Base-by-base conservation (phyloP, 2,329 filamentous ascomycete species). In the Botrytis galanthina region DNA sequence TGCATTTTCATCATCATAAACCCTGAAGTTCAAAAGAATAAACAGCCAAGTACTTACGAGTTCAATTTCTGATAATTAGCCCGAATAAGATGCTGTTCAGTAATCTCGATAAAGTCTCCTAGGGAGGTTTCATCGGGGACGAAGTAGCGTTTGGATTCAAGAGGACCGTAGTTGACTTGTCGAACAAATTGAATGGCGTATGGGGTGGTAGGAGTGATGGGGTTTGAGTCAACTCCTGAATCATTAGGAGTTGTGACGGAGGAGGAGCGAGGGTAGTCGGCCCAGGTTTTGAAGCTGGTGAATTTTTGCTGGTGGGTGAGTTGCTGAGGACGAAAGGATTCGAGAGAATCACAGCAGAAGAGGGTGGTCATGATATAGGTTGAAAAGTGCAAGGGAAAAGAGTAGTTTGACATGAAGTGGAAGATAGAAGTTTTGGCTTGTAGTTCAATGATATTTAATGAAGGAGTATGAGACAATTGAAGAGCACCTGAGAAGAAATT, bases 61-160 rank as follows among this genome's bases (percentile, higher is more conserved):
- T 85, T 86, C 32, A 85, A 70, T 73, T 85, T 86, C 79, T 84
- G 73, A 63, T 83, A 85, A 73, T 85, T 85, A 26, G 81, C 81
- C 20, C 82, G 74, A 60, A 85, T 80, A 46, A 86, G 75, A 70
- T 81, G 80, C 2, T 81, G 70, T 73, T 85, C 84, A 0, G 74
- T 70, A 3, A 83, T 74, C 75, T 85, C 82, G 26, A 79, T 68
- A 69, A 83, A 84, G 0, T 57, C 67, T 14, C 63, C 70, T 14
- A 64, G 60, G 12, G 60, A 72, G 10, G 51, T 69, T 8, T 64
- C 62, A 16, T 48, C 72, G 9, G 75, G 76, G 35, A 81, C 76
- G 70, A 86, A 86, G 77, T 85, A 86, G 44, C 83, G 76, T 74
- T 82, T 85, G 67, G 78, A 81, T 71, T 86, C 84, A 0, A 84